Conservation (phyloP, 2,329 filamentous ascomycete genomes). For the Alternaria triticina region DNA sequence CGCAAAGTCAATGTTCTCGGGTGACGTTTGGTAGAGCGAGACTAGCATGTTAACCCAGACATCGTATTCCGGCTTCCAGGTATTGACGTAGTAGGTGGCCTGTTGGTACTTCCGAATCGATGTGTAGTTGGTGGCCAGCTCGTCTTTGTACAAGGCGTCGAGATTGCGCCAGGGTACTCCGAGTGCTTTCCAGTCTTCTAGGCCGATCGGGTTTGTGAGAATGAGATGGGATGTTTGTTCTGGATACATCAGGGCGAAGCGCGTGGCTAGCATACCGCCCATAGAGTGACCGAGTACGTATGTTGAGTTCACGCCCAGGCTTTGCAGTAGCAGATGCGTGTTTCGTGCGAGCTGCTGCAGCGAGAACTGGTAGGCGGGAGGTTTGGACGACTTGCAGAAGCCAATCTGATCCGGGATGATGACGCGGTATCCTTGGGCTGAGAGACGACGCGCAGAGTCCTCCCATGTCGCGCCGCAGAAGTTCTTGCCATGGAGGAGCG, state of each 20-base stretch:
- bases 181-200: conserved; percentile 59
- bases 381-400: conserved; percentile 65
- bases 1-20: conserved; percentile 50
- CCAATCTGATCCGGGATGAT: conserved; percentile 63
- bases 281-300: conserved; percentile 63
- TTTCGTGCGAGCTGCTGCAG: conserved; percentile 60
- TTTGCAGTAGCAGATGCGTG: conserved; percentile 56
- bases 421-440: conserved; percentile 57
- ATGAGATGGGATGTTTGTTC: conserved; percentile 52
- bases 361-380: conserved; percentile 59
- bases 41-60: conserved; percentile 63
- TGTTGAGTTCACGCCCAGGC: conserved; percentile 52
- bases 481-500: conserved; percentile 64
- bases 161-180: conserved; percentile 34
- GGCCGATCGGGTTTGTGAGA: conserved; percentile 60
- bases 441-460: conserved; percentile 54
- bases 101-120: conserved; percentile 38
- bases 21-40: conserved; percentile 57
- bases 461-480: conserved; percentile 63
- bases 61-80: conserved; percentile 60
- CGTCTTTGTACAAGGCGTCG: conserved; percentile 24
- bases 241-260: conserved; percentile 61
- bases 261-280: conserved; percentile 61
- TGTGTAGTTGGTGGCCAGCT: conserved; percentile 31
- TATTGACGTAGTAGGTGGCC: conserved; percentile 37